Base-by-base conservation (phyloP, 352 stramenopile genomes). In the Pythium brassicae region DNA sequence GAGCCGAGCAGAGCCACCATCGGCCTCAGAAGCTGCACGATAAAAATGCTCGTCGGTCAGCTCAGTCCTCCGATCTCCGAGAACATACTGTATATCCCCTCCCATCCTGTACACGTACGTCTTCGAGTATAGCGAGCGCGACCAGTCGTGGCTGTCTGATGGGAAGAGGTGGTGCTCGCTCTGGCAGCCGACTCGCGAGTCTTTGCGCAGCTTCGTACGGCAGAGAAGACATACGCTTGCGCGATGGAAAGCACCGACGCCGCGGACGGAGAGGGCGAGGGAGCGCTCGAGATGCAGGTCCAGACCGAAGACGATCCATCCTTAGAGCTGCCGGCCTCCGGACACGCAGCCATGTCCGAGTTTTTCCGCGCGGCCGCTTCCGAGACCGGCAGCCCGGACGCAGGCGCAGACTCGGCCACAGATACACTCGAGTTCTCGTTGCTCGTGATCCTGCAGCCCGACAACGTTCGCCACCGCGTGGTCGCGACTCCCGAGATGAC, bases 381-480 rank as follows among this genome's bases (percentile, higher is more conserved):
- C 12, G 55, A 54, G 1, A 19, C 10, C 11, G 19, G 4, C 34
- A 15, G 34, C 22, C 55, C 23, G 2, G 20, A 34, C 19, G 22
- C 19, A 19, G 50, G 39, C 15, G 51, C 20, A 1, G 55, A 65
- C 26, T 52, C 52, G 8, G 43, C 46, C 11, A 35, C 25, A 1
- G 23, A 34, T 23, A 17, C 47, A n/a, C 37, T 46, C 26, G 71
- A 86, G 35, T 92, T 87, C 54, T 67, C 69, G 29, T 51, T 93
- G 15, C 65, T 90, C 0, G 67, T 95, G 22, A 60, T 92, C 22
- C 53, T 95, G 19, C 76, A 92, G 57, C 83, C 83, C 14, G 80
- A 94, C 25, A 83, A 79, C 20, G 82, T 94, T 37, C 68, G 82
- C 32, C 83, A 94, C 59, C 70, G 71, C 34, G 74, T 95, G 49